phyloP scores from a whole-genome alignment of 2,329 filamentous ascomycete species.

The Fusarium poae region DNA sequence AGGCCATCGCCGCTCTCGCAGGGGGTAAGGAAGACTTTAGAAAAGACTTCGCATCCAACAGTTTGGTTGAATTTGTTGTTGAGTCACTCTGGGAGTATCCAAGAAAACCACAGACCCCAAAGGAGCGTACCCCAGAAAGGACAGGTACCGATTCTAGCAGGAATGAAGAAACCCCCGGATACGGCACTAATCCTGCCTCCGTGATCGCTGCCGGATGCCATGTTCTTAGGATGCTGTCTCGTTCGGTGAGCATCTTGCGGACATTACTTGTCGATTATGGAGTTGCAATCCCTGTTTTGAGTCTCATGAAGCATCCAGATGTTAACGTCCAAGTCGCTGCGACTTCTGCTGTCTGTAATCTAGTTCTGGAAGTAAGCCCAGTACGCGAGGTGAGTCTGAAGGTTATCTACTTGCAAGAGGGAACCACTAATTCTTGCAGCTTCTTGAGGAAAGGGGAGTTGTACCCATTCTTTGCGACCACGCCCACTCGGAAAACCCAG shows the following conservation, averaged over 20 bases:
- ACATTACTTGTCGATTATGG: conserved; percentile 90
- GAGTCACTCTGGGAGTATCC: conserved; percentile 77
- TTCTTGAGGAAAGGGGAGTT: conserved; percentile 79
- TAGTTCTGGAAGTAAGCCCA: conserved; percentile 89
- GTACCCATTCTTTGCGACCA: conserved; percentile 84
- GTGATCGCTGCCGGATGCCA: conserved; percentile 90
- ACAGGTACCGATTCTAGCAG: conserved; percentile 51
- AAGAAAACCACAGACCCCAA: conserved; percentile 61
- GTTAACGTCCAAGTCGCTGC: conserved; percentile 87
- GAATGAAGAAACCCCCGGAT: conserved; percentile 58
- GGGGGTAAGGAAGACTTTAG: conserved; percentile 86
- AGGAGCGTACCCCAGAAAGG: conserved; percentile 58
- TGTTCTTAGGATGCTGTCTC: conserved; percentile 82
- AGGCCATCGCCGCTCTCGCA: conserved; percentile 84
- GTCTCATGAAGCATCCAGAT: conserved; percentile 79
- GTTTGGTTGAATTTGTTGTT: conserved; percentile 84
- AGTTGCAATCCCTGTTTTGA: conserved; percentile 81
- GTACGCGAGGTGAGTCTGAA: conserved; percentile 80
- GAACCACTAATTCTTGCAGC: conserved; percentile 60
- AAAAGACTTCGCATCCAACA: conserved; percentile 84
- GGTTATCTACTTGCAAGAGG: neutral
- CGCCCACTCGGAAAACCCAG: conserved; percentile 83
- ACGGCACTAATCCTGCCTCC: conserved; percentile 78
- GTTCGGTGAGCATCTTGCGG: conserved; percentile 85
- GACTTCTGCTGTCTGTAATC: conserved; percentile 85